Evolutionary conservation across 2,329 filamentous ascomycete genomes (phyloP).

Genomic region (Colletotrichum lindemuthianum): DNA sequence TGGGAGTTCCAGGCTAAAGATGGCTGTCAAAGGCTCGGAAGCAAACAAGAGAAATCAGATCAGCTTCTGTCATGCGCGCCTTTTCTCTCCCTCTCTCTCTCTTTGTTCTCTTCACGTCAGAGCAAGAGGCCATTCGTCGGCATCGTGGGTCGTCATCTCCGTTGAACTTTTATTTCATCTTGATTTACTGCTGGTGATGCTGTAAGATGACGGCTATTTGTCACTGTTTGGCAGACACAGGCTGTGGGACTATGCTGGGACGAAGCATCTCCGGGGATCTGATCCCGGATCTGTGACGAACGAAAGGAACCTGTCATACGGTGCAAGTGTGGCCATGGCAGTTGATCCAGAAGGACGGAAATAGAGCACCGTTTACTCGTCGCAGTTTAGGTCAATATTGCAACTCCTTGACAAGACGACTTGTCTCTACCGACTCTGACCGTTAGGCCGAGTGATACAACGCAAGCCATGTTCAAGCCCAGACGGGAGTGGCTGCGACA

Average conservation of each 20-base stretch:
- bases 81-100: neutral
- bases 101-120: neutral
- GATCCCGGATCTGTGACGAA: neutral
- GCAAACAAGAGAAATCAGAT: neutral
- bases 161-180: neutral
- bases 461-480: too few species aligned
- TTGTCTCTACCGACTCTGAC: too few species aligned
- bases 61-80: conserved; percentile 13
- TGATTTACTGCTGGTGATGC: neutral
- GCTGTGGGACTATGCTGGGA: neutral
- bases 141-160: neutral
- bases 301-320: neutral
- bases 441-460: too few species aligned
- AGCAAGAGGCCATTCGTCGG: conserved; percentile 13
- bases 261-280: conserved; percentile 16
- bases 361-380: too few species aligned
- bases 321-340: too few species aligned
- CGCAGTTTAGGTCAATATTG: too few species aligned
- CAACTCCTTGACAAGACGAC: too few species aligned
- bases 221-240: neutral
- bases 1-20: neutral
- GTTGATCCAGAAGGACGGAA: too few species aligned
- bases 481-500: too few species aligned
- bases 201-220: neutral
- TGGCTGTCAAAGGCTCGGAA: neutral